phyloP scores from a whole-genome alignment of 495 filamentous ascomycete species.

The Lasiosphaeria ovina region DNA sequence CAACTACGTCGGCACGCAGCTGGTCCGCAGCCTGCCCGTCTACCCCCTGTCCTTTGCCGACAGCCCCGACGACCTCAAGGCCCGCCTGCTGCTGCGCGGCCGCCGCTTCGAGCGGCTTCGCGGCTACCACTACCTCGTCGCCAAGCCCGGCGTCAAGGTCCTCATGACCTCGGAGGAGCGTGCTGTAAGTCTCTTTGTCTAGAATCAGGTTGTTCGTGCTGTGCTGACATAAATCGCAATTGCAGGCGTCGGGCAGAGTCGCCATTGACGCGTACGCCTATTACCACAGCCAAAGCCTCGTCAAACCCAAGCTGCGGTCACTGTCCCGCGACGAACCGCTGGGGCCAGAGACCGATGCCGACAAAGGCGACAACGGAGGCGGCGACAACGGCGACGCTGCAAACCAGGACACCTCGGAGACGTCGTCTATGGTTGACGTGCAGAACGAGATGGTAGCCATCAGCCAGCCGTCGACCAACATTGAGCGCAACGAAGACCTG shows the following conservation, averaged over 20 bases:
- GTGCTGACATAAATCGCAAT: not conserved
- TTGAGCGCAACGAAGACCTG: slow-evolving; percentile 16
- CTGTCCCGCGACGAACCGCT: not conserved
- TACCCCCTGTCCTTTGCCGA: slow-evolving; percentile 54
- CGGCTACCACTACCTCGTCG: slow-evolving; percentile 56
- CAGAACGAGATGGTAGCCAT: not conserved
- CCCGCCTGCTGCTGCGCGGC: slow-evolving; percentile 39
- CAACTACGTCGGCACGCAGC: slow-evolving; percentile 46
- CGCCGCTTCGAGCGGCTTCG: slow-evolving; percentile 46
- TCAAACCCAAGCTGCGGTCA: slow-evolving; percentile 13
- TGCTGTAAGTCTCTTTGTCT: slow-evolving; percentile 4
- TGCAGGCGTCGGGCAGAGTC: slow-evolving; percentile 15
- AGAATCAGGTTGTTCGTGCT: not conserved
- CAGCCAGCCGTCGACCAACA: not conserved
- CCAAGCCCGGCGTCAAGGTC: slow-evolving; percentile 40
- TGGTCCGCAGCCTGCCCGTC: slow-evolving; percentile 48
- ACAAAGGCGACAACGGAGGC: not conserved
- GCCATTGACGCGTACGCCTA: slow-evolving; percentile 27
- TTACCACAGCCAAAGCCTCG: slow-evolving; percentile 12
- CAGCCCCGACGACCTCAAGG: slow-evolving; percentile 34
- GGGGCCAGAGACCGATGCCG: not conserved
- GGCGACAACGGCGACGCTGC: not conserved
- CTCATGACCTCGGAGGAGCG: slow-evolving; percentile 1
- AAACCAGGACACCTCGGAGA: not conserved
- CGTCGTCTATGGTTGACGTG: not conserved